Evolutionary conservation across 2,329 filamentous ascomycete species (phyloP).

Genomic region (Fusarium decemcellulare): DNA sequence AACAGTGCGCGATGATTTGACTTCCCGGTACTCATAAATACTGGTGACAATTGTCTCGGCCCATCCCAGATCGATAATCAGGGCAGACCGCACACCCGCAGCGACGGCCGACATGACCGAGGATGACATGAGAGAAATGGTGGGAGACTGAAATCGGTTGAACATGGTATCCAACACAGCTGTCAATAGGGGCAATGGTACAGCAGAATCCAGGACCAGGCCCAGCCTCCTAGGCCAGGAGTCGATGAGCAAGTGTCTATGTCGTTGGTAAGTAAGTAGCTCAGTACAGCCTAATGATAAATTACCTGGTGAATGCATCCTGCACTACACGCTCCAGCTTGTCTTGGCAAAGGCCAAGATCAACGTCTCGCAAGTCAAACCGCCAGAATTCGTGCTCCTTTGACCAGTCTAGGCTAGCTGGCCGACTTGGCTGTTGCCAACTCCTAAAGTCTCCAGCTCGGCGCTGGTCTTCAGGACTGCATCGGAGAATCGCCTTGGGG

Average conservation of each 20-base stretch:
- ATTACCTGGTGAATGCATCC: conserved; percentile 84
- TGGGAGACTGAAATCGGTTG: conserved; percentile 82
- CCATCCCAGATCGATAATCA: conserved; percentile 95
- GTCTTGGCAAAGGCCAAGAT: conserved; percentile 86
- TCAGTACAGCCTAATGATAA: not conserved
- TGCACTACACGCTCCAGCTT: conserved; percentile 87
- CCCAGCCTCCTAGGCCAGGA: conserved; percentile 82
- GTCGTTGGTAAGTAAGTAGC: conserved; percentile 26
- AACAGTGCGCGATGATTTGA: conserved; percentile 77
- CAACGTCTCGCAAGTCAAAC: conserved; percentile 78
- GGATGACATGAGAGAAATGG: conserved; percentile 84
- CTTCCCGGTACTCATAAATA: conserved; percentile 91
- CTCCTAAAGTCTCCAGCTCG: conserved; percentile 85
- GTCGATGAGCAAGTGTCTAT: conserved; percentile 77
- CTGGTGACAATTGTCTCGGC: conserved; percentile 88
- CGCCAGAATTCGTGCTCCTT: conserved; percentile 82
- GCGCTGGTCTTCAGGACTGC: conserved; percentile 82
- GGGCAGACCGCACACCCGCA: conserved; percentile 86
- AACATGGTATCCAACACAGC: conserved; percentile 85
- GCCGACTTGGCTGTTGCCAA: conserved; percentile 70
- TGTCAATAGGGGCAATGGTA: conserved; percentile 85
- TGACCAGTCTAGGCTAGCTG: conserved; percentile 70
- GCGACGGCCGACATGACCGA: conserved; percentile 82
- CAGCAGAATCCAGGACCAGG: conserved; percentile 81
- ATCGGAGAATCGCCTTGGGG: conserved; percentile 79